Conservation (phyloP, 164 flowering plant genomes). For the Hamamelis virginiana region DNA sequence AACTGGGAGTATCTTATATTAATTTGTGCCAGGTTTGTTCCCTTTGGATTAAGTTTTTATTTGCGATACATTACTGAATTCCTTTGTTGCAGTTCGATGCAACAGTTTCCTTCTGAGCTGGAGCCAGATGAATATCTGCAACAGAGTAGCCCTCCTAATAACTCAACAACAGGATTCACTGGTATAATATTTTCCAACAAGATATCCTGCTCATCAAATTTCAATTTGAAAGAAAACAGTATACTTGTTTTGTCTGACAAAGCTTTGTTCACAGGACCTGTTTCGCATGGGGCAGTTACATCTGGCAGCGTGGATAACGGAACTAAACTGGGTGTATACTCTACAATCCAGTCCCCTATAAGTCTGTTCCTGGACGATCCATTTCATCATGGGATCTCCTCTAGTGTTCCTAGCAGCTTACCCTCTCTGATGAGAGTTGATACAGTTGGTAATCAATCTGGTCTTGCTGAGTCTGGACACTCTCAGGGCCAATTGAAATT, state of each 20-base stretch:
- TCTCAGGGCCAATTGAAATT: slow-evolving; percentile 43
- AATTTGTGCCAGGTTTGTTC: not conserved
- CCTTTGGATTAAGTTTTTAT: not conserved
- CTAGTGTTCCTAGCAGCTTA: slow-evolving; percentile 51
- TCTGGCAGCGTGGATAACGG: slow-evolving; percentile 38
- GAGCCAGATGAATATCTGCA: slow-evolving; percentile 46
- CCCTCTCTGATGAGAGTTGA: slow-evolving; percentile 46
- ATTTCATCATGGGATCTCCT: slow-evolving; percentile 41
- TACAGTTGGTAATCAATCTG: slow-evolving; percentile 39
- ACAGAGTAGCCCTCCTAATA: slow-evolving; percentile 39
- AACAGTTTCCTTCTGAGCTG: slow-evolving; percentile 40
- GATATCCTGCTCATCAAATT: not conserved
- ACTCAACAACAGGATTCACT: slow-evolving; percentile 33
- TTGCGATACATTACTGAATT: not conserved
- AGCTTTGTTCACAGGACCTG: slow-evolving; percentile 34
- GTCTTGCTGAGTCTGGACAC: slow-evolving; percentile 32
- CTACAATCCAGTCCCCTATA: slow-evolving; percentile 28
- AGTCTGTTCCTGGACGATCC: slow-evolving; percentile 40
- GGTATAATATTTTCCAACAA: slow-evolving; percentile 17
- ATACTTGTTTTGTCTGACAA: slow-evolving; percentile 7
- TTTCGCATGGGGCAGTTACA: slow-evolving; percentile 26
- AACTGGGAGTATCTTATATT: not conserved
- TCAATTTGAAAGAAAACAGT: not conserved
- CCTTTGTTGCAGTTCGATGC: slow-evolving; percentile 41
- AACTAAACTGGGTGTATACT: slow-evolving; percentile 30